Conservation (phyloP, 345 rosid species). For the Linum trigynum region DNA sequence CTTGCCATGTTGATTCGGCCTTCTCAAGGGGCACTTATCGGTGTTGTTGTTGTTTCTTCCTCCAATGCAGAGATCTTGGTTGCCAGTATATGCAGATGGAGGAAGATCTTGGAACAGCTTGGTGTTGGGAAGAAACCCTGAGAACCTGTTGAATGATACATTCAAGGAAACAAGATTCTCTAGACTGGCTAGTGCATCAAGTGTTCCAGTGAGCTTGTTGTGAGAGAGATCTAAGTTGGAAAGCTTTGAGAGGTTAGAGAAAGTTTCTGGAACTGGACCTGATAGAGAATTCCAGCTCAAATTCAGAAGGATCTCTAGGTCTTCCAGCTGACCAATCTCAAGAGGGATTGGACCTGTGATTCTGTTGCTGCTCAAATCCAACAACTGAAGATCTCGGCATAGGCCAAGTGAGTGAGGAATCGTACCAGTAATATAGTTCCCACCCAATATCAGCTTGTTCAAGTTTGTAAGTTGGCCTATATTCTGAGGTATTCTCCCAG, state of each 20-base stretch:
- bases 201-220: conserved; percentile 41
- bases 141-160: conserved; percentile 49
- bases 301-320: conserved; percentile 52
- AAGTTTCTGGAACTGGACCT: conserved; percentile 48
- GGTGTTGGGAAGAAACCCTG: conserved; percentile 50
- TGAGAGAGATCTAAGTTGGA: conserved; percentile 56
- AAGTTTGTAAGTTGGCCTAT: conserved; percentile 49
- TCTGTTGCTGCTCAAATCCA: conserved; percentile 52
- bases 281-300: conserved; percentile 52
- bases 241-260: conserved; percentile 47
- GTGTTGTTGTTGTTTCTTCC: conserved; percentile 11
- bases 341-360: conserved; percentile 43
- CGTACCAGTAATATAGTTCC: conserved; percentile 41
- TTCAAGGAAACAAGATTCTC: conserved; percentile 57
- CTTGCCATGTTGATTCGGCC: conserved; percentile 14
- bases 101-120: conserved; percentile 52
- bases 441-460: conserved; percentile 43
- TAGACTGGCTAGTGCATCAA: conserved; percentile 32
- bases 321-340: conserved; percentile 46
- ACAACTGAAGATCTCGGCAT: conserved; percentile 48
- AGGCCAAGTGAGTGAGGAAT: conserved; percentile 49
- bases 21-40: conserved; percentile 20
- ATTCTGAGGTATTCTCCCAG: conserved; percentile 38
- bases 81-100: conserved; percentile 34
- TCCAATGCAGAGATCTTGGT: conserved; percentile 38